phyloP scores from a whole-genome alignment of 805 yeast genomes.

The Metschnikowia lachancei region DNA sequence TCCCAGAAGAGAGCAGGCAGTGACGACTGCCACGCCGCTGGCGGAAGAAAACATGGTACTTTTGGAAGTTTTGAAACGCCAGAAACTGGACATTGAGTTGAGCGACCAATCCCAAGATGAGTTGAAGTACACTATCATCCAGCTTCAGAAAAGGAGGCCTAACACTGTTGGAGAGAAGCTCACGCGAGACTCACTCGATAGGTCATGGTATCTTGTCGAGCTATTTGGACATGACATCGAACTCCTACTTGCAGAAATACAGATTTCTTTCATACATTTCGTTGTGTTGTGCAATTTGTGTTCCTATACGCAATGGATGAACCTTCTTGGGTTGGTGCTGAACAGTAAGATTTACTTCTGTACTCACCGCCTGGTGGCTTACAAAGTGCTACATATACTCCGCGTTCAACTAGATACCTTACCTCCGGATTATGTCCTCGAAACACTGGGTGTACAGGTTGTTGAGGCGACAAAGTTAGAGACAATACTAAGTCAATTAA shows the following conservation, averaged over 20 bases:
- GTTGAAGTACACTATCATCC: constrained; percentile 42
- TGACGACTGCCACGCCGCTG: constrained; percentile 50
- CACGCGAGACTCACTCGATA: constrained; percentile 56
- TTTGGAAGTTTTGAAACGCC: constrained; percentile 29
- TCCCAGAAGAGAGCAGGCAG: constrained; percentile 18
- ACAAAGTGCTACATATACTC: constrained; percentile 31
- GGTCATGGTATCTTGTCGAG: constrained; percentile 53
- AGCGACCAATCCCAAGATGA: constrained; percentile 33
- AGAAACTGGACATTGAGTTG: constrained; percentile 18
- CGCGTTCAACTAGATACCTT: constrained; percentile 36
- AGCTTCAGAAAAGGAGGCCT: constrained; percentile 38
- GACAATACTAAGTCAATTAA: constrained; percentile 23
- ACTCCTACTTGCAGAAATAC: constrained; percentile 50
- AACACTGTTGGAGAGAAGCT: constrained; percentile 27
- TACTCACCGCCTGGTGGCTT: constrained; percentile 25
- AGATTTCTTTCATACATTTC: constrained; percentile 48
- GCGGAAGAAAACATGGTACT: constrained; percentile 47
- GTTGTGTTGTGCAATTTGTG: constrained; percentile 60
- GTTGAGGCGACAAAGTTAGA: constrained; percentile 21
- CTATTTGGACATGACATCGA: constrained; percentile 32
- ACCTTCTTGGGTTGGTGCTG: constrained; percentile 44
- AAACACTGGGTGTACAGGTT: constrained; percentile 16
- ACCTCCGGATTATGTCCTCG: constrained; percentile 42
- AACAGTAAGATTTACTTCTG: constrained; percentile 26
- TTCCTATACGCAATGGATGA: constrained; percentile 63